Base-by-base conservation (phyloP, 768 basidiomycete species). In the Xerocomus brunneocitrinus region DNA sequence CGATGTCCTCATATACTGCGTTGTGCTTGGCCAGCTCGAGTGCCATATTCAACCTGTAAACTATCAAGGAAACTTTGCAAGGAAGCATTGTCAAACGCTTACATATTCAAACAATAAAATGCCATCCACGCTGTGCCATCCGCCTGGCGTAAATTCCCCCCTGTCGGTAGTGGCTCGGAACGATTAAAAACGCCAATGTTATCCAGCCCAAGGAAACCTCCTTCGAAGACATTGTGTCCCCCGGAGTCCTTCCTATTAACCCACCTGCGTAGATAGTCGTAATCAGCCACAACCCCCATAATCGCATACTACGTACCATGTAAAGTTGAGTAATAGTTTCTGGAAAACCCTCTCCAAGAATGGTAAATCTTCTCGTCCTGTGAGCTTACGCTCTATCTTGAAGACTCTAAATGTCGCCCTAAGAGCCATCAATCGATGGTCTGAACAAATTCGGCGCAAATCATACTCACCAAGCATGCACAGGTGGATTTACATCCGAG, bases 71-170 rank as follows among this genome's bases (percentile, higher is more conserved):
- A 51, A 32, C 36, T 25, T 25, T n/a, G 14, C 25, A 40, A 19
- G 39, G 16, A 13, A 9, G 54, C 34, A 30, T 47, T 40, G 35
- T 32, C 3, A 8, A 47, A 34, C 28, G 62, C 82, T 61, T 55
- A 91, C 97, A 98, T 98, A 65, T 97, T 97, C 53, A 98, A 72
- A 60, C 87, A 93, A 71, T 95, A 99, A 75, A 98, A 99, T 31
- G 94, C 97, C 97, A 99, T 99, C 97, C 97, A 99, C 0, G 95
- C 92, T 6, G 97, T 99, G 8, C 95, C 95, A 67, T 99, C 97
- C 8, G 97, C 94, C 73, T 99, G 97, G 50, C 95, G 93, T 54
- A 99, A 76, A 16, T 74, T 82, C 8, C 97, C 97, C 32, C 95
- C 95, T 5, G 95, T 98, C 7, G 97, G 97, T 25, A 99, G 73